Evolutionary conservation across 805 yeast genomes (phyloP).

Genomic region (Zygotorulaspora chibaensis): DNA sequence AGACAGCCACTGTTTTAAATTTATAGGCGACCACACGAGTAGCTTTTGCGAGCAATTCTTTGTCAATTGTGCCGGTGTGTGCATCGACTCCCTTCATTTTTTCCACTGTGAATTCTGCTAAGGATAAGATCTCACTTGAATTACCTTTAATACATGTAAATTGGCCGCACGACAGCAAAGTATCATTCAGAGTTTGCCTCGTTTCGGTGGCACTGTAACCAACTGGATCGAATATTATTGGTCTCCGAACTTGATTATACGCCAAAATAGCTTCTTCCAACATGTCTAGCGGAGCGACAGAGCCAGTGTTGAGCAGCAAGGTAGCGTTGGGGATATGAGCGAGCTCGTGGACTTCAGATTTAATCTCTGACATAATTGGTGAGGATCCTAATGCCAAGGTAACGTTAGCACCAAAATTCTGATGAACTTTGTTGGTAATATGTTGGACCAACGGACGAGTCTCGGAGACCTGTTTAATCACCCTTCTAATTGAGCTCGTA

Average conservation of each 20-base stretch:
- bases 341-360: constrained; percentile 63
- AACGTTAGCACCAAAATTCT: constrained; percentile 82
- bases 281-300: constrained; percentile 48
- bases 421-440: constrained; percentile 84
- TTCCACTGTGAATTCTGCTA: constrained; percentile 45
- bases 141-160: constrained; percentile 77
- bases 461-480: constrained; percentile 25
- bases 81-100: constrained; percentile 75
- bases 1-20: constrained; percentile 57
- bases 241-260: constrained; percentile 54
- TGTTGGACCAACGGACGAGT: constrained; percentile 72
- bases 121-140: constrained; percentile 66
- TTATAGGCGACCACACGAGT: constrained; percentile 48
- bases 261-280: constrained; percentile 50
- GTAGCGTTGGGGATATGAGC: constrained; percentile 51
- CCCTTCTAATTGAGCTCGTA: constrained; percentile 6
- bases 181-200: constrained; percentile 46
- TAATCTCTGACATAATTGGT: constrained; percentile 81
- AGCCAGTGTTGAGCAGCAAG: constrained; percentile 71
- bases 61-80: constrained; percentile 21
- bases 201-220: constrained; percentile 78
- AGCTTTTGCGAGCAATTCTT: constrained; percentile 35
- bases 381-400: constrained; percentile 80
- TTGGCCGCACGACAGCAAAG: constrained; percentile 53
- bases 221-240: constrained; percentile 85